Base-by-base conservation (phyloP, 2,329 filamentous ascomycete genomes). In the Westerdykella sp. region DNA sequence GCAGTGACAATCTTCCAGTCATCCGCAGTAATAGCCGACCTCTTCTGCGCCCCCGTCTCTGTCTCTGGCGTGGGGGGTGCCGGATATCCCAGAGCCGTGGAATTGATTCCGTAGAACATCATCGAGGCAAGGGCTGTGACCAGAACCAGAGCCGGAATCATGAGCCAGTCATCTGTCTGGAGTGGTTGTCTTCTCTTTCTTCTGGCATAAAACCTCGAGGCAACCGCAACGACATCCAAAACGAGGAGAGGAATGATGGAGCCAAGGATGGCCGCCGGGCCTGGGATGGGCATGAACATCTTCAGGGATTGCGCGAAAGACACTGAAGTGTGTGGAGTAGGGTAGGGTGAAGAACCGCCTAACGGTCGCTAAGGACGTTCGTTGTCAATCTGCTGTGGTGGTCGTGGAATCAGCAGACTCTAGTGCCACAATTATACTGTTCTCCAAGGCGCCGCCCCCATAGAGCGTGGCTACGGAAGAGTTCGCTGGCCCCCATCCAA, bases 121-220 rank as follows among this genome's bases (percentile, higher is more conserved):
- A 46, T 40, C n/a, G 32, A 32, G 15, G 32, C 31, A 14, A 43
- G 36, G 6, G 14, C 40, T 11, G 40, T 21, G 23, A 40, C 37
- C 12, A 36, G 13, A 12, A 48, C 32, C 12, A 48, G 28, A 14
- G 14, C 21, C 11, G 45, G 41, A 21, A 47, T 30, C 38, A 39
- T 47, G 18, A 47, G 39, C 41, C 41, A 47, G 39, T 47, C 45
- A 35, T 48, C 46, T 2, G 37, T 23, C 18, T 28, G 21, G 18
- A 45, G 32, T 6, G 22, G 21, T n/a, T 47, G 41, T 14, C 41
- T 21, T 5, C 37, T 38, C 15, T 35, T 40, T 5, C 37, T 14
- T 12, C 46, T 39, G 7, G 39, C 7, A 32, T 32, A 37, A 36
- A 48, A 48, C n/a, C 46, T 36, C 16, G 43, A 28, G 11, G 23